phyloP scores from a whole-genome alignment of 2,329 filamentous ascomycete species.

The Sclerotinia subarctica region DNA sequence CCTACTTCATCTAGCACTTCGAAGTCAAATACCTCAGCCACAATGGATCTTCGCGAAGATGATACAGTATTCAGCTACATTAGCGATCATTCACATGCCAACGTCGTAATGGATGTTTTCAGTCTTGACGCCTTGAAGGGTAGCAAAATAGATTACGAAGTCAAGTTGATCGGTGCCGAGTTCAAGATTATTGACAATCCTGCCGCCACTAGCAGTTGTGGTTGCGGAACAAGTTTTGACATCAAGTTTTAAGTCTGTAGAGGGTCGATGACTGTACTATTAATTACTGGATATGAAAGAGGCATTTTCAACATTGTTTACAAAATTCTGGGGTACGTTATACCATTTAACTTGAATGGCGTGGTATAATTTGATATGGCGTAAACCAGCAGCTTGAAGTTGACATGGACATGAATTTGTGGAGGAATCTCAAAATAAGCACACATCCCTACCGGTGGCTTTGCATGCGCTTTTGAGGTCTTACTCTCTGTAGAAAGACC shows the following conservation, averaged over 20 bases:
- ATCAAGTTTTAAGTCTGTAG: slow-evolving; percentile 59
- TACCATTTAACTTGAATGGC: not conserved
- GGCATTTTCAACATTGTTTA: not conserved
- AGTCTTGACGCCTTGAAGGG: slow-evolving; percentile 87
- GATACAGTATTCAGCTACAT: slow-evolving; percentile 80
- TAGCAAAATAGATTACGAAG: slow-evolving; percentile 94
- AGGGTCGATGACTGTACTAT: not conserved
- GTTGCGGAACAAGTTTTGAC: slow-evolving; percentile 96
- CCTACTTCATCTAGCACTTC: slow-evolving; percentile 3
- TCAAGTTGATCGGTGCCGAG: slow-evolving; percentile 90
- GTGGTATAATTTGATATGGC: not conserved
- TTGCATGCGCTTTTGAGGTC: not conserved
- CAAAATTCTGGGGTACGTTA: not conserved
- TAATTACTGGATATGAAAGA: not conserved
- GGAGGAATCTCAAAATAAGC: not conserved
- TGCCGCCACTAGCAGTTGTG: slow-evolving; percentile 86
- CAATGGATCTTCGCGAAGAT: slow-evolving; percentile 59
- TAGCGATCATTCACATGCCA: slow-evolving; percentile 58
- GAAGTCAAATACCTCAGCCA: not conserved
- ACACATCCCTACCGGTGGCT: not conserved
- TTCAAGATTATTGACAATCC: slow-evolving; percentile 98
- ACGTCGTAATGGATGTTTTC: slow-evolving; percentile 82
- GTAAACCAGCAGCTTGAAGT: not conserved
- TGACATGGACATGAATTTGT: not conserved
- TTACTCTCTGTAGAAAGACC: no score